Percentiles rank a stretch among this genome's conserved stretches.
Evolutionary conservation across 2,329 filamentous ascomycete species (phyloP).

Genomic region (Ceratocystis variospora): DNA sequence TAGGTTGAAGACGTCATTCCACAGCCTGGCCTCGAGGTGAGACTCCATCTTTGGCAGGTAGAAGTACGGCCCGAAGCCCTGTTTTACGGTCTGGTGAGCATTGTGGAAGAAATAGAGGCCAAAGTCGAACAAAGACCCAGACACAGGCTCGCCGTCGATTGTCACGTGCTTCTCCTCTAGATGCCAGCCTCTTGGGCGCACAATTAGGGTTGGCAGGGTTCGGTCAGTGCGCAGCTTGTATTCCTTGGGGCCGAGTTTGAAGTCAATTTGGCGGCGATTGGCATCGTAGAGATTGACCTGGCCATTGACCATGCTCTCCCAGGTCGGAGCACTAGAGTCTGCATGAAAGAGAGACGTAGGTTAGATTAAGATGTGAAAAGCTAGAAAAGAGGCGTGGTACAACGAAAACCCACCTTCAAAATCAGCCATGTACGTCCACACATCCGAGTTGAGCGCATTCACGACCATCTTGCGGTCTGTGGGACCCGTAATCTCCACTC

Average conservation of each 20-base stretch:
- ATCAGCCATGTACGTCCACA: conserved; percentile 99
- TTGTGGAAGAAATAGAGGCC: conserved; percentile 99
- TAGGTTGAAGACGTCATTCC: conserved; percentile 97
- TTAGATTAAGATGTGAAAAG: not conserved
- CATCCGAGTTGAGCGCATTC: conserved; percentile 87
- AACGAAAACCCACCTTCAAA: conserved; percentile 61
- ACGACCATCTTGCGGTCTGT: conserved; percentile 99
- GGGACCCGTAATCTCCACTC: conserved; percentile 93
- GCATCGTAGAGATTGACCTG: conserved; percentile 97
- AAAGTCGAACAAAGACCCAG: conserved; percentile 87
- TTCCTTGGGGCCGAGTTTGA: conserved; percentile 87
- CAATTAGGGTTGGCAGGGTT: conserved; percentile 74
- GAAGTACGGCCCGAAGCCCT: conserved; percentile 86
- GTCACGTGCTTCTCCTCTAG: conserved; percentile 97
- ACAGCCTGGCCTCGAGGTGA: conserved; percentile 88
- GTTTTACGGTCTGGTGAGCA: conserved; percentile 70
- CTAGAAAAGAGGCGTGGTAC: not conserved
- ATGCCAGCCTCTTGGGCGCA: conserved; percentile 92
- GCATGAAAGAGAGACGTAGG: conserved; percentile 7
- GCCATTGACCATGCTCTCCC: conserved; percentile 98
- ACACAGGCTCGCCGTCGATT: conserved; percentile 88
- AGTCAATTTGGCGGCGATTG: conserved; percentile 85
- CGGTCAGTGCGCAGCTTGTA: conserved; percentile 95
- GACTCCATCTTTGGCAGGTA: conserved; percentile 98
- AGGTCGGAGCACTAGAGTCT: conserved; percentile 93